Base-by-base conservation (phyloP, 257 asterid species). In the Salvia rosmarinus region DNA sequence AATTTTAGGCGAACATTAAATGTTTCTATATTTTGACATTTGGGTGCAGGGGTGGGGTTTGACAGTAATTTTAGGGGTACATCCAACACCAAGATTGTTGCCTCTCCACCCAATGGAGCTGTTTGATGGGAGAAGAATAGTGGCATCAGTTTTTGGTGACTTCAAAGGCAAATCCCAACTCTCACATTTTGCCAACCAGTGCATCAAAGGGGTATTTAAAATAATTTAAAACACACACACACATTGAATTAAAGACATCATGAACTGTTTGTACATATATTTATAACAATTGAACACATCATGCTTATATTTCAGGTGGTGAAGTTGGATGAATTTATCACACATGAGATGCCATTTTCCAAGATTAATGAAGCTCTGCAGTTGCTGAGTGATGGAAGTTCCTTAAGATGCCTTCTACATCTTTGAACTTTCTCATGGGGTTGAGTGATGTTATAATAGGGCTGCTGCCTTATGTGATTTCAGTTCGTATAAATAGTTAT, bases 41-140 rank as follows among this genome's bases (percentile, higher is more conserved):
- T n/a, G 61, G 16, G 62, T 73, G 81, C 74, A 94, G 98, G 98
- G 98, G 2, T 94, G 98, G 97, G 98, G 98, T 0, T 75, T 91
- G 21, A 86, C 96, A 0, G 90, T 91, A 9, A 28, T 94, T 6
- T 69, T 86, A 67, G 98, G 97, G 17, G 80, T 94, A 21, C 98
- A 94, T 59, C 85, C 91, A 14, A 68, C 84, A 4, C 96, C 98
- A 62, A 81, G 81, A 67, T 1, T 87, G 86, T 84, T 94, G 0
- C 96, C 97, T 21, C 79, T 94, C 9, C 98, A 90, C 64, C 98
- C 98, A 14, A 94, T 94, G 98, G 96, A 94, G 75, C 51, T 94
- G 7, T 94, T 94, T 43, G 84, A 85, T 51, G 98, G 98, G 3
- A 82, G 96, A 71, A 86, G 92, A 78, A 94, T 94, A 1, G 90